Percentiles rank a stretch among this genome's conserved stretches.
Evolutionary conservation across 1,284 basidiomycete genomes (phyloP).

Genomic region (Termitomyces sp.): DNA sequence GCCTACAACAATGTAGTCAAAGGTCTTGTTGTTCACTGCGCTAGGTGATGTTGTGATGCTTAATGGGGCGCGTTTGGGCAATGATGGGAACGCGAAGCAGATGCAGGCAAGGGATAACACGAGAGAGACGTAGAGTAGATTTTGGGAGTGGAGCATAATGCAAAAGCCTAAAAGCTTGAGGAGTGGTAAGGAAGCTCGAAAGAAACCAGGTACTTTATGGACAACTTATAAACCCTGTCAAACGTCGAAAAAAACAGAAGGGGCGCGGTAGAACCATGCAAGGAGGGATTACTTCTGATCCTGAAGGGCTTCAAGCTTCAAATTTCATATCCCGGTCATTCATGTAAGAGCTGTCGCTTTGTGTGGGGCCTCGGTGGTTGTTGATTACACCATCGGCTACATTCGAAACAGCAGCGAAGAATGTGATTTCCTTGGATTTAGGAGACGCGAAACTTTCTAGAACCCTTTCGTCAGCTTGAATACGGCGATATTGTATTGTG

Average conservation of each 20-base stretch:
- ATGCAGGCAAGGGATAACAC: background rate
- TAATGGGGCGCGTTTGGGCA: conserved; percentile 25
- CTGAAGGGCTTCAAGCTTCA: background rate
- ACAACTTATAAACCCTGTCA: background rate
- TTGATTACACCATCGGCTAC: background rate
- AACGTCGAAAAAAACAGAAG: background rate
- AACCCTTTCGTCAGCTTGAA: background rate
- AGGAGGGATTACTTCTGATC: background rate
- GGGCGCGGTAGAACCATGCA: background rate
- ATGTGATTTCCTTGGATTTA: background rate
- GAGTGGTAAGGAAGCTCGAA: background rate
- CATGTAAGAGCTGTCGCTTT: background rate
- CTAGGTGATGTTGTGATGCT: conserved; percentile 30
- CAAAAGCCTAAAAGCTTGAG: background rate
- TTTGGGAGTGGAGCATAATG: background rate
- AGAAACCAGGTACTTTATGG: background rate
- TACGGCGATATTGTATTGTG: background rate
- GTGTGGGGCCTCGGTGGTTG: background rate
- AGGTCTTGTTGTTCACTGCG: conserved; percentile 36
- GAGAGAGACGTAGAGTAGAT: background rate
- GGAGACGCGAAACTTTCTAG: background rate
- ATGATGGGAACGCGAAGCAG: conserved; percentile 15
- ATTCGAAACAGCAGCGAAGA: background rate
- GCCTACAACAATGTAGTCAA: conserved; percentile 63
- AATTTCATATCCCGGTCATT: background rate